Percentiles rank a stretch among this genome's conserved stretches.
Evolutionary conservation across 2,329 filamentous ascomycete species (phyloP).

Genomic region (Fonsecaea erecta): DNA sequence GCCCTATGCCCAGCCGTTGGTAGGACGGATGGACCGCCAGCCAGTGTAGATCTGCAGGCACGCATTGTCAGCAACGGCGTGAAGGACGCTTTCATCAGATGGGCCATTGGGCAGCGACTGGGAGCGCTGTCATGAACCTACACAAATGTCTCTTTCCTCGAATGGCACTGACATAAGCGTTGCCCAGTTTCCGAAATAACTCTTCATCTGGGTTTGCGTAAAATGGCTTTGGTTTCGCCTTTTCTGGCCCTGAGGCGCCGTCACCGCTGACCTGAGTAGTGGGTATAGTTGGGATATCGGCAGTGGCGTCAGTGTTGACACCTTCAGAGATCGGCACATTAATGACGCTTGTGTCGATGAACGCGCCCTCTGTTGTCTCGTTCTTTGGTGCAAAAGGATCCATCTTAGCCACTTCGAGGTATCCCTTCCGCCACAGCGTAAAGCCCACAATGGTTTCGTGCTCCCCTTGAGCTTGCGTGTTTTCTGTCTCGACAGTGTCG

Average conservation of each 20-base stretch:
- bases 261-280: neutral
- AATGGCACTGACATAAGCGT: slow-evolving; percentile 27
- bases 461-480: neutral
- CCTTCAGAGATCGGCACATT: slow-evolving; percentile 17
- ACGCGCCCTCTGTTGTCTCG: neutral
- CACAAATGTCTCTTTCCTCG: slow-evolving; percentile 34
- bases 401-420: slow-evolving; percentile 27
- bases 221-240: slow-evolving; percentile 17
- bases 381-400: slow-evolving; percentile 26
- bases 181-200: slow-evolving; percentile 22
- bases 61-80: neutral
- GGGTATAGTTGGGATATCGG: neutral
- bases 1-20: slow-evolving; percentile 31
- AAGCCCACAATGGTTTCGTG: slow-evolving; percentile 32
- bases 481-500: neutral
- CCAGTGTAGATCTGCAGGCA: slow-evolving; percentile 28
- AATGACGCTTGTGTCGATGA: slow-evolving; percentile 7
- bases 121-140: slow-evolving; percentile 12
- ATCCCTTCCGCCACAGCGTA: slow-evolving; percentile 30
- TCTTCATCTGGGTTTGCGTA: slow-evolving; percentile 25
- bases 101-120: neutral
- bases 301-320: neutral
- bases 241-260: neutral
- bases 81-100: neutral
- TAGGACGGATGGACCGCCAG: slow-evolving; percentile 32